These are phyloP conservation scores for Nigrospora osmanthi DNA, from an alignment of 2,329 filamentous ascomycete species.

Conservation along the genomic window DNA sequence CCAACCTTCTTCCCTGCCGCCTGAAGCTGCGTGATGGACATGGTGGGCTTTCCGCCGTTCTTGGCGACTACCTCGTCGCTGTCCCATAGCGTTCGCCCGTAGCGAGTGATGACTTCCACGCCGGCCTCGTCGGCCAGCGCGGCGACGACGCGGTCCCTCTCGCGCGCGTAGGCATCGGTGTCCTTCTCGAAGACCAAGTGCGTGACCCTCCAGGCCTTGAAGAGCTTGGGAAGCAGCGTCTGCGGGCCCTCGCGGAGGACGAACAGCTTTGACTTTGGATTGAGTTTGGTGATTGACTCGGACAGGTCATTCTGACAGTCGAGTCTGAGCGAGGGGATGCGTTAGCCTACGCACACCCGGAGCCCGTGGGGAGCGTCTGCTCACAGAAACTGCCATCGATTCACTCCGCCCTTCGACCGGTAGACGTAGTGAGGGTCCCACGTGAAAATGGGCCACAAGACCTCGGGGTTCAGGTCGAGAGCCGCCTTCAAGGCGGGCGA, in stretches of 20 bases:
- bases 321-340: constrained; percentile 32
- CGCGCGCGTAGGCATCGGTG: constrained; percentile 63
- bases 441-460: constrained; percentile 68
- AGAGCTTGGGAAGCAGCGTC: constrained; percentile 63
- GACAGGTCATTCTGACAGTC: constrained; percentile 70
- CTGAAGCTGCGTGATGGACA: constrained; percentile 64
- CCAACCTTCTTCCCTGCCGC: constrained; percentile 56
- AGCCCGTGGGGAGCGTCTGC: constrained; percentile 7
- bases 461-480: constrained; percentile 58
- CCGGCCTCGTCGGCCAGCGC: constrained; percentile 55
- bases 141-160: constrained; percentile 53
- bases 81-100: constrained; percentile 66
- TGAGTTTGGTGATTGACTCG: constrained; percentile 57
- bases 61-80: constrained; percentile 59
- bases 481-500: constrained; percentile 67
- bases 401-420: constrained; percentile 58
- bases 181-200: constrained; percentile 76
- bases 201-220: constrained; percentile 65
- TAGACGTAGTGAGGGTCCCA: constrained; percentile 81
- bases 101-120: constrained; percentile 56
- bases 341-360: not conserved
- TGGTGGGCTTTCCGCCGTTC: constrained; percentile 63
- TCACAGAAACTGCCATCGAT: constrained; percentile 67
- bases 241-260: constrained; percentile 66
- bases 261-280: constrained; percentile 59